phyloP scores from a whole-genome alignment of 345 rosid species.

The Passiflora organensis region DNA sequence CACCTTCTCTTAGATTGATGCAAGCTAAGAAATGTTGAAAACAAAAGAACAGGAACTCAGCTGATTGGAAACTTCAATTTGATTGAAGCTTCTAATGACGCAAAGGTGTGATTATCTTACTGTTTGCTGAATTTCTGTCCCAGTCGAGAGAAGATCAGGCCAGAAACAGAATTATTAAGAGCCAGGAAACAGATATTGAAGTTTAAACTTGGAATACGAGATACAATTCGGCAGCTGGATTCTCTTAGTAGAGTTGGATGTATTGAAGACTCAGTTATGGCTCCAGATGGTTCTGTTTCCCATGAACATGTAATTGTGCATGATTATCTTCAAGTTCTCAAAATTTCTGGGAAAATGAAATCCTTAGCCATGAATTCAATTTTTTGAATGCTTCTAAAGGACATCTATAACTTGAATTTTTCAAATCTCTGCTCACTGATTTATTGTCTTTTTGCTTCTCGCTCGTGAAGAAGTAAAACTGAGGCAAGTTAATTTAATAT shows the following conservation, averaged over 20 bases:
- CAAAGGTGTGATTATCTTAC: too few species aligned
- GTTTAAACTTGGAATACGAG: conserved; percentile 95
- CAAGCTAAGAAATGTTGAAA: background rate
- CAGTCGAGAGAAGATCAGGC: conserved; percentile 94
- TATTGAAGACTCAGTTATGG: conserved; percentile 75
- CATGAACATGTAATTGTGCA: conserved; percentile 72
- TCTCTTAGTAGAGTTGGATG: conserved; percentile 74
- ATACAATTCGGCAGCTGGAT: conserved; percentile 72
- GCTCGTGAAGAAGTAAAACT: background rate
- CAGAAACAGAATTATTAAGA: conserved; percentile 82
- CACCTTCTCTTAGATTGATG: background rate
- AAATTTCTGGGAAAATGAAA: conserved; percentile 3
- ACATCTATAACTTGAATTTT: background rate
- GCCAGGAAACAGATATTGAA: conserved; percentile 78
- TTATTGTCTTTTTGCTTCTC: background rate
- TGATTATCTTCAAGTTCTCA: background rate
- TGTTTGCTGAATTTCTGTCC: conserved; percentile 14
- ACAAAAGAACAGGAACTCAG: background rate
- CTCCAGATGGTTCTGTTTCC: conserved; percentile 91
- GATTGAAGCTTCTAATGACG: background rate
- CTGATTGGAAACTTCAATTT: background rate
- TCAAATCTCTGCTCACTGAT: background rate
- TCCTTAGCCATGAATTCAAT: background rate
- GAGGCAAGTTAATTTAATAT: background rate
- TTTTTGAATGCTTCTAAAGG: background rate